phyloP scores from a whole-genome alignment of 768 basidiomycete genomes.

The Tephrocybe rancida region DNA sequence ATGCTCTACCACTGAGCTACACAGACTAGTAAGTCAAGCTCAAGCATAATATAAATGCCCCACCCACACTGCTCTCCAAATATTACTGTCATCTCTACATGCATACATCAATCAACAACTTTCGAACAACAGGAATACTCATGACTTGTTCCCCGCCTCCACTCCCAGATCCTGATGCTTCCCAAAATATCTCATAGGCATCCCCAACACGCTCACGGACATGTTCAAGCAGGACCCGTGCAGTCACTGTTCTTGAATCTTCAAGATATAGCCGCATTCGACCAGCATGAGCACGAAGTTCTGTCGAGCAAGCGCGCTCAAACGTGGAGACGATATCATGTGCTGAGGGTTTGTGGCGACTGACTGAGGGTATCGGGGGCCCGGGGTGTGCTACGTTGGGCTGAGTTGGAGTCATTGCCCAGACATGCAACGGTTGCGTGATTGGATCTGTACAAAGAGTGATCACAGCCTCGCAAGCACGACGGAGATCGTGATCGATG shows the following conservation, averaged over 20 bases:
- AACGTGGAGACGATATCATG: constrained; percentile 54
- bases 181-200: constrained; percentile 74
- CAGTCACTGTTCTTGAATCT: constrained; percentile 81
- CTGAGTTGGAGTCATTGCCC: constrained; percentile 33
- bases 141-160: constrained; percentile 1
- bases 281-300: constrained; percentile 54
- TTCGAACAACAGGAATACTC: constrained; percentile 9
- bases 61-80: background rate
- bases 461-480: constrained; percentile 86
- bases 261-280: constrained; percentile 79
- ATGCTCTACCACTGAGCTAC: constrained; percentile 64
- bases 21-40: constrained; percentile 34
- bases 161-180: constrained; percentile 44
- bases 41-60: background rate
- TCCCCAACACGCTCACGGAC: constrained; percentile 75
- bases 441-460: constrained; percentile 56
- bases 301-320: constrained; percentile 51
- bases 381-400: background rate
- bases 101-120: constrained; percentile 13
- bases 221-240: constrained; percentile 76
- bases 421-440: constrained; percentile 61
- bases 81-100: background rate
- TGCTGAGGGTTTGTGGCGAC: constrained; percentile 42
- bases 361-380: background rate
- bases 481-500: constrained; percentile 85